Base-by-base conservation (phyloP, 179 eudicot species). In the Silene vulgaris region DNA sequence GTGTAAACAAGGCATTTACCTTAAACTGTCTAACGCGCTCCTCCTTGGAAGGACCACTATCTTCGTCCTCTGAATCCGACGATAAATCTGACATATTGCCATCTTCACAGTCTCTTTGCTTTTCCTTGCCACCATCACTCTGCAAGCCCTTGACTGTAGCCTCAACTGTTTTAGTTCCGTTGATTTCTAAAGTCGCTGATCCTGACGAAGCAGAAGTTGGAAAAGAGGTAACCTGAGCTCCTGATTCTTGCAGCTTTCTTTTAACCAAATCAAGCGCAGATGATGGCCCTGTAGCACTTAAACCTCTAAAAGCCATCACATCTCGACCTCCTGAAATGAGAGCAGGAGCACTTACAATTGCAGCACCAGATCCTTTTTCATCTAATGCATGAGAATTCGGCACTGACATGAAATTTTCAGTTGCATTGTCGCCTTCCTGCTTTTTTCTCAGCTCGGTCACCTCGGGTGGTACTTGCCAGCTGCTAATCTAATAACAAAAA, bases 401-500 rank as follows among this genome's bases (percentile, higher is more conserved):
- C 80, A 86, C 85, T 80, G 90, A 65, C 37, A 76, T 67, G 35
- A 85, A 80, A 72, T 87, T 85, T 75, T 86, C 97, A 78, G 80
- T 85, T 50, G 76, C 66, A 79, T 77, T 78, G 74, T 88, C 94
- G 75, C 45, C 78, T 54, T 91, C 99, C 82, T 86, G 89, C 81
- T 84, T 88, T 86, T 85, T 91, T 78, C 82, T 90, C 83, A 87
- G 77, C 82, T 91, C 96, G 30, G 89, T 82, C 72, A 96, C 90
- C 83, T 90, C 99, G 48, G 73, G 29, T 14, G 99, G 98, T 75
- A 96, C 80, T 77, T 96, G 99, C 99, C 99, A 96, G 86, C 99
- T 93, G 84, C 96, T 93, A 81, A 86, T 77, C 99, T 96, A 89
- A 75, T 79, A 62, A 73, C 69, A 54, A 70, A 75, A 35, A 74